phyloP scores from a whole-genome alignment of 2,329 filamentous ascomycete genomes.

The Aspergillus pseudoterreus region DNA sequence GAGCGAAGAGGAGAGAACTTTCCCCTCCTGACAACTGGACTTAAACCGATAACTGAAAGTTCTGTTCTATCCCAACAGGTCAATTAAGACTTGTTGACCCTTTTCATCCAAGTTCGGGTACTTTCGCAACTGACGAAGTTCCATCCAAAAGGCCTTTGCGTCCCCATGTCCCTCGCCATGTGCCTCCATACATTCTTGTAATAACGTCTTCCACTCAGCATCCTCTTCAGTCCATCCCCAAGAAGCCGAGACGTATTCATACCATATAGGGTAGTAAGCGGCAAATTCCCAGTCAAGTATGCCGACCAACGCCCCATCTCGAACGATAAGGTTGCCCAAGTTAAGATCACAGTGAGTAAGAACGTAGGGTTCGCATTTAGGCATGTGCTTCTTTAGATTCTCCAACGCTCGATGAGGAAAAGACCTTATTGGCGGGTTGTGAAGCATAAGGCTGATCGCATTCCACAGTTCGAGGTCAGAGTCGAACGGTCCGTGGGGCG shows the following conservation, averaged over 20 bases:
- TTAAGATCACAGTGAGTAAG: slow-evolving; percentile 23
- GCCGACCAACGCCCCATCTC: slow-evolving; percentile 17
- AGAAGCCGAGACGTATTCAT: slow-evolving; percentile 29
- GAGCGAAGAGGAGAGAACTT: too few species aligned
- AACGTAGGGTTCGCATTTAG: slow-evolving; percentile 17
- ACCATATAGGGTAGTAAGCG: slow-evolving; percentile 26
- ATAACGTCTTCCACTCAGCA: slow-evolving; percentile 21
- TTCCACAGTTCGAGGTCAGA: slow-evolving; percentile 14
- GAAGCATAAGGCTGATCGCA: slow-evolving; percentile 5
- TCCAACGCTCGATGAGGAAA: slow-evolving; percentile 9
- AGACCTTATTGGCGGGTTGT: neutral
- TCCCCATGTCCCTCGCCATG: slow-evolving; percentile 10
- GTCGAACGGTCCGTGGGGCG: slow-evolving; percentile 9
- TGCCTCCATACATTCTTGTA: slow-evolving; percentile 14
- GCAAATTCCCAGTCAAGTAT: slow-evolving; percentile 32
- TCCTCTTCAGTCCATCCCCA: slow-evolving; percentile 19
- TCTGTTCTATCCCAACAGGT: too few species aligned
- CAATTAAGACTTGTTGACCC: slow-evolving; percentile 1
- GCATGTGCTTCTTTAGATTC: slow-evolving; percentile 13
- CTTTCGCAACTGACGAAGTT: slow-evolving; percentile 15
- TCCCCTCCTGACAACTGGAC: too few species aligned
- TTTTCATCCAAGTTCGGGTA: slow-evolving; percentile 19
- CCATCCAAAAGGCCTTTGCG: slow-evolving; percentile 18
- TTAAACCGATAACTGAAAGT: too few species aligned
- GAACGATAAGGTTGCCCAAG: slow-evolving; percentile 19